phyloP scores from a whole-genome alignment of 2,329 filamentous ascomycete species.

The Hypocrella siamensis region DNA sequence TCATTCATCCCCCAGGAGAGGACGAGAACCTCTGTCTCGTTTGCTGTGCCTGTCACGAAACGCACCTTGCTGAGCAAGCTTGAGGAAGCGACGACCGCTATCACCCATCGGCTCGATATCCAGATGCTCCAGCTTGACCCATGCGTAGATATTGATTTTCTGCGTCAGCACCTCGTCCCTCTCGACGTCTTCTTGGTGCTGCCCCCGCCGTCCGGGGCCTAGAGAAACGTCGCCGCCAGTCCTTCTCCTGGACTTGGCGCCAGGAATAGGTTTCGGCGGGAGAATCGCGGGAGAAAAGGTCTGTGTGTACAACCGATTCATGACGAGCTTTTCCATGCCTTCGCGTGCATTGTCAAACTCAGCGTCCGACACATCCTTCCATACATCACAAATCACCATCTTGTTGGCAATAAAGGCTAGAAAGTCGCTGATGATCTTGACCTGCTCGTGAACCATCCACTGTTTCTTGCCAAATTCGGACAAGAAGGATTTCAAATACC shows the following conservation, averaged over 20 bases:
- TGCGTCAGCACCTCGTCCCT: slow-evolving; percentile 90
- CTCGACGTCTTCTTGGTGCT: slow-evolving; percentile 97
- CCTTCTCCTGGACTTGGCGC: slow-evolving; percentile 50
- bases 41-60: no score
- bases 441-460: slow-evolving; percentile 99
- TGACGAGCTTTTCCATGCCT: slow-evolving; percentile 98
- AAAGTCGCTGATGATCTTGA: slow-evolving; percentile 97
- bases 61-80: slow-evolving; percentile 72
- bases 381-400: slow-evolving; percentile 94
- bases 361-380: slow-evolving; percentile 86
- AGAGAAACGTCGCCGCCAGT: slow-evolving; percentile 52
- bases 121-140: slow-evolving; percentile 84
- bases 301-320: slow-evolving; percentile 92
- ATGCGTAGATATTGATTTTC: slow-evolving; percentile 93
- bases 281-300: slow-evolving; percentile 93
- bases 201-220: slow-evolving; percentile 74
- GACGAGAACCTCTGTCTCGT: no score
- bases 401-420: slow-evolving; percentile 94
- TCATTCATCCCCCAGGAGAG: no score
- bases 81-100: slow-evolving; percentile 75
- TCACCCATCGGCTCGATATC: slow-evolving; percentile 78
- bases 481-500: slow-evolving; percentile 88
- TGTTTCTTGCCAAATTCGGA: slow-evolving; percentile 93
- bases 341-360: slow-evolving; percentile 98
- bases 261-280: slow-evolving; percentile 57